Evolutionary conservation across 768 basidiomycete genomes (phyloP).

Genomic region (Gymnopilus junonius): DNA sequence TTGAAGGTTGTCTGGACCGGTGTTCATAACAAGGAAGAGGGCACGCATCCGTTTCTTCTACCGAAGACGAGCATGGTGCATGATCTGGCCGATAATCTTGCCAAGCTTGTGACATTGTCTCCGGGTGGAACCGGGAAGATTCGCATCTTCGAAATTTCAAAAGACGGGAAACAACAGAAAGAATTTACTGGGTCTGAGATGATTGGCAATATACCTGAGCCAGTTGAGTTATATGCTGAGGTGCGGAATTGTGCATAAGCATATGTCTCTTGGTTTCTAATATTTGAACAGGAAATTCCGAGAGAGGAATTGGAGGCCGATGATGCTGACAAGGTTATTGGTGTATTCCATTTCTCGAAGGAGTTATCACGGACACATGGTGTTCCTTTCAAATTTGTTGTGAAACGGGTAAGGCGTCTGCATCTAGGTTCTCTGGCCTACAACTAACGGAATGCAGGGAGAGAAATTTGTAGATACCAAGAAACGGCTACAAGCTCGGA

Average conservation of each 20-base stretch:
- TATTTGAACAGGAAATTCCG: conserved; percentile 76
- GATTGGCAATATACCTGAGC: conserved; percentile 96
- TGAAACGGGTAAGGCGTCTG: conserved; percentile 74
- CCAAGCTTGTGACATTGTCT: conserved; percentile 84
- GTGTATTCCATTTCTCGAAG: conserved; percentile 97
- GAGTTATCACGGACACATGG: conserved; percentile 93
- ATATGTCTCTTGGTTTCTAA: background rate
- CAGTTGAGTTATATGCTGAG: conserved; percentile 96
- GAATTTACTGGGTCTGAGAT: conserved; percentile 94
- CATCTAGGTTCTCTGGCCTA: background rate
- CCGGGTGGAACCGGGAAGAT: conserved; percentile 83
- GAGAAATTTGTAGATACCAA: conserved; percentile 96
- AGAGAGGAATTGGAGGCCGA: conserved; percentile 88
- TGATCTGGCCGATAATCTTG: conserved; percentile 85
- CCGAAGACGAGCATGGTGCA: conserved; percentile 96
- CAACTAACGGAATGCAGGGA: conserved; percentile 48
- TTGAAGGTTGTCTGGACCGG: conserved; percentile 97
- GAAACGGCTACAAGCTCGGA: conserved; percentile 89
- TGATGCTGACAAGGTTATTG: conserved; percentile 92
- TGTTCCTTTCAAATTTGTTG: conserved; percentile 96
- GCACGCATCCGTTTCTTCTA: conserved; percentile 84
- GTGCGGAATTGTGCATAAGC: conserved; percentile 39
- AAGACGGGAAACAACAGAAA: conserved; percentile 92
- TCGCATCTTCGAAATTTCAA: conserved; percentile 92
- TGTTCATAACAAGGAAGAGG: conserved; percentile 96